These are phyloP conservation scores for Coniella vitis DNA, from an alignment of 2,329 filamentous ascomycete genomes.

Conservation along the genomic window DNA sequence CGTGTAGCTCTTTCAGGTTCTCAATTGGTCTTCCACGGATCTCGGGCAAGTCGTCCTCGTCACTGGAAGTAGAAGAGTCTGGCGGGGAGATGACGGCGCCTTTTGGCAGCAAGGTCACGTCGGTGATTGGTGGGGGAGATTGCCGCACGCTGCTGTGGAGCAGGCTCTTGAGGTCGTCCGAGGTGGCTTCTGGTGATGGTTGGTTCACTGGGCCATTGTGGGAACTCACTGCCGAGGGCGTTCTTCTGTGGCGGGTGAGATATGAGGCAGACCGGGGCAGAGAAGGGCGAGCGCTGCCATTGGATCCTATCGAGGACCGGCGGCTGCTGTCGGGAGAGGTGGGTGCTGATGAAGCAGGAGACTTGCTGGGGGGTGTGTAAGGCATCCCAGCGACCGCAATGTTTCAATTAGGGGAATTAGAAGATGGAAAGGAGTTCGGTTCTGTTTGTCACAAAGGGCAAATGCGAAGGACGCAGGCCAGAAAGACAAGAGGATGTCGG, in stretches of 20 bases:
- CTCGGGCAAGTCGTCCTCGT: slow-evolving; percentile 61
- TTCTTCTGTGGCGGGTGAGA: slow-evolving; percentile 55
- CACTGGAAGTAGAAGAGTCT: slow-evolving; percentile 75
- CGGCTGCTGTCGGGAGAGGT: slow-evolving; percentile 52
- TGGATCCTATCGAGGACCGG: slow-evolving; percentile 43
- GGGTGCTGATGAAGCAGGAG: slow-evolving; percentile 52
- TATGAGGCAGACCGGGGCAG: slow-evolving; percentile 62
- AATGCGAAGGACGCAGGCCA: not conserved
- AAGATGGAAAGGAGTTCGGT: not conserved
- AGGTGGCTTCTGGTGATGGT: slow-evolving; percentile 42
- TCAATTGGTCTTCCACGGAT: slow-evolving; percentile 42
- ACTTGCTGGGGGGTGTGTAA: slow-evolving; percentile 76
- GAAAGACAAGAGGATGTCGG: not conserved
- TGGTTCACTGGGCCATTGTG: slow-evolving; percentile 29
- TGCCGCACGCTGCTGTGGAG: slow-evolving; percentile 61
- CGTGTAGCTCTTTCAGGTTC: slow-evolving; percentile 63
- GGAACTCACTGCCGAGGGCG: slow-evolving; percentile 37
- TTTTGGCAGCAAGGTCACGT: slow-evolving; percentile 65
- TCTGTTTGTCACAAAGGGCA: not conserved
- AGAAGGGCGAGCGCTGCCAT: slow-evolving; percentile 39
- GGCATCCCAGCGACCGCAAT: slow-evolving; percentile 55
- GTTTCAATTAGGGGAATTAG: slow-evolving; percentile 9
- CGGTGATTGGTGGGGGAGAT: slow-evolving; percentile 75
- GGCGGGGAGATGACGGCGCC: slow-evolving; percentile 88
- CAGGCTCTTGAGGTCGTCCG: slow-evolving; percentile 42